A percentile compares a stretch with the other conserved stretches of the same genome.
Conservation (phyloP, 116 monocot genomes). For the Dioscorea cayenensis region DNA sequence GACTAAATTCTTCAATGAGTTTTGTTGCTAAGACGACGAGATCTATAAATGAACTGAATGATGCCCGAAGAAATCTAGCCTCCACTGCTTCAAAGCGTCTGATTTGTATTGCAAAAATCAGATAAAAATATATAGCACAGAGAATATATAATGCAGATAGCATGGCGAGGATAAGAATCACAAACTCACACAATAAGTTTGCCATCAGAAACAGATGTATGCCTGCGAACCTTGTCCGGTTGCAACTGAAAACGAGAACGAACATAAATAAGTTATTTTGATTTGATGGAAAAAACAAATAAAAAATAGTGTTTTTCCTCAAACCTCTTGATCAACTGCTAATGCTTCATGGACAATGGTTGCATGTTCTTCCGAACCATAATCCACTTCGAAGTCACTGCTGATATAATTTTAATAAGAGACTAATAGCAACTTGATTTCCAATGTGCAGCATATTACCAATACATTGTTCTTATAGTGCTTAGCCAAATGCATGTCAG, state of each 20-base stretch:
- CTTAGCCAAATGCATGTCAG: too few species aligned
- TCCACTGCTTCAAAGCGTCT: constrained; percentile 69
- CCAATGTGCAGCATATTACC: too few species aligned
- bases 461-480: too few species aligned
- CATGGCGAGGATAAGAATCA: neutral
- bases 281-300: neutral
- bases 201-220: constrained; percentile 48
- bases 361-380: constrained; percentile 52
- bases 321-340: constrained; percentile 78
- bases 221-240: constrained; percentile 76
- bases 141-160: neutral
- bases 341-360: constrained; percentile 57
- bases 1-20: constrained; percentile 55
- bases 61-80: constrained; percentile 67
- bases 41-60: constrained; percentile 64
- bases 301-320: too few species aligned
- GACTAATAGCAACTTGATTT: neutral
- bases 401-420: constrained; percentile 1
- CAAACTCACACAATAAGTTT: constrained; percentile 61
- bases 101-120: constrained; percentile 3
- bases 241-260: constrained; percentile 45
- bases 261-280: neutral
- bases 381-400: constrained; percentile 82
- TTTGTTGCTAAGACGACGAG: constrained; percentile 46
- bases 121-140: neutral